Percentiles rank a stretch among this genome's conserved stretches.
Evolutionary conservation across 768 basidiomycete species (phyloP).

Genomic region (Cystoderma amianthinum): DNA sequence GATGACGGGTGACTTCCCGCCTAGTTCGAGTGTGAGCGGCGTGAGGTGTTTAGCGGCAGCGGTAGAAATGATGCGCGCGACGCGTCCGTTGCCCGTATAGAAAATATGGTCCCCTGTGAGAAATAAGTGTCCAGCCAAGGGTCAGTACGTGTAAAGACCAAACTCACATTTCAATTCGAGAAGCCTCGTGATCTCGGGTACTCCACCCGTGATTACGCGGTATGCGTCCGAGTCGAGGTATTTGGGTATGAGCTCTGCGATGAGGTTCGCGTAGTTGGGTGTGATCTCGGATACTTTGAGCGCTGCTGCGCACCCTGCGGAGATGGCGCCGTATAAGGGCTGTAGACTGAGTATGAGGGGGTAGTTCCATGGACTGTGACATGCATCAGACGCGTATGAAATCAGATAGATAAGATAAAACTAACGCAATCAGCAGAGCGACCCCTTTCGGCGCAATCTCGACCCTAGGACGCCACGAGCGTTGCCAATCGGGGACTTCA

Average conservation of each 20-base stretch:
- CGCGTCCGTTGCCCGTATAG: conserved; percentile 37
- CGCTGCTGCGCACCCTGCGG: conserved; percentile 56
- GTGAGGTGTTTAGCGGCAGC: conserved; percentile 51
- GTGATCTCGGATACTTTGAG: conserved; percentile 54
- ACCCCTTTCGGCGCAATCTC: conserved; percentile 55
- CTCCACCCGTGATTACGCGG: conserved; percentile 4
- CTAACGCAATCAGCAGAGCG: conserved; percentile 54
- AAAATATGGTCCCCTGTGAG: conserved; percentile 29
- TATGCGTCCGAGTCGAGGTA: conserved; percentile 7
- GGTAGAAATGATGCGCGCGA: conserved; percentile 40
- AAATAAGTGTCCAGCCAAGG: conserved; percentile 2
- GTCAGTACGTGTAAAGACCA: not conserved
- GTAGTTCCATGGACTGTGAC: conserved; percentile 47
- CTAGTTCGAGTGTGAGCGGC: conserved; percentile 49
- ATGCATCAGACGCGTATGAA: conserved; percentile 7
- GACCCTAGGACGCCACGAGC: conserved; percentile 45
- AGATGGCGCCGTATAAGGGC: conserved; percentile 55
- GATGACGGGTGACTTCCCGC: conserved; percentile 42
- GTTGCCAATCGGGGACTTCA: conserved; percentile 32
- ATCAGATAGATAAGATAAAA: conserved; percentile 5
- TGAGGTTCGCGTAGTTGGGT: conserved; percentile 33
- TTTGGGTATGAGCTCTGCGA: conserved; percentile 26
- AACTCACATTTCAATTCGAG: conserved; percentile 8
- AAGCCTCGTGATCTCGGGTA: conserved; percentile 7
- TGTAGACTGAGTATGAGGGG: conserved; percentile 40